Evolutionary conservation across 345 rosid species (phyloP).

Genomic region (Stellera chamaejasme): DNA sequence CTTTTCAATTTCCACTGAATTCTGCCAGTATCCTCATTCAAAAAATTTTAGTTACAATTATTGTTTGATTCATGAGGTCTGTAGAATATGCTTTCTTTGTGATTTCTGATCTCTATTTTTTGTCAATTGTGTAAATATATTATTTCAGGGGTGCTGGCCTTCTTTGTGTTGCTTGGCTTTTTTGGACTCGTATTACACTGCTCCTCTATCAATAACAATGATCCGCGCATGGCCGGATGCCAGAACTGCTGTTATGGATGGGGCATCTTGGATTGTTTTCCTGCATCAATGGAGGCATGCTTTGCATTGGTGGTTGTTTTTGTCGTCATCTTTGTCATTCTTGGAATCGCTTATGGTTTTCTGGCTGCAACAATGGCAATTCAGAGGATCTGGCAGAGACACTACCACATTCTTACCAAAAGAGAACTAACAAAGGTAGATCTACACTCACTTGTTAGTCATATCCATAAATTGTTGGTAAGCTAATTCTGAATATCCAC

Average conservation of each 20-base stretch:
- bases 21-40: not conserved
- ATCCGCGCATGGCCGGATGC: constrained; percentile 89
- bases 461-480: not conserved
- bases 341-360: constrained; percentile 90
- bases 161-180: constrained; percentile 88
- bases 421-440: constrained; percentile 78
- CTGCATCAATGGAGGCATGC: constrained; percentile 95
- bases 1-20: constrained; percentile 3
- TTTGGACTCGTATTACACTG: constrained; percentile 84
- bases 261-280: constrained; percentile 95
- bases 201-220: constrained; percentile 64
- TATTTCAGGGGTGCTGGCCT: constrained; percentile 62
- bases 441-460: not conserved
- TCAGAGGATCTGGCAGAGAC: constrained; percentile 95
- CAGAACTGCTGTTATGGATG: constrained; percentile 97
- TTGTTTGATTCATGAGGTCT: not conserved
- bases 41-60: not conserved
- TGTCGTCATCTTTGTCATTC: constrained; percentile 80
- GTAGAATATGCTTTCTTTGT: constrained; percentile 8
- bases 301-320: constrained; percentile 77
- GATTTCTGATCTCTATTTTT: constrained; percentile 4
- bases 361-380: constrained; percentile 93
- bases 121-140: constrained; percentile 6
- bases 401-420: constrained; percentile 89
- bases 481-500: not conserved